Conservation (phyloP, 768 basidiomycete species). For the Russula griseocarnosa region DNA sequence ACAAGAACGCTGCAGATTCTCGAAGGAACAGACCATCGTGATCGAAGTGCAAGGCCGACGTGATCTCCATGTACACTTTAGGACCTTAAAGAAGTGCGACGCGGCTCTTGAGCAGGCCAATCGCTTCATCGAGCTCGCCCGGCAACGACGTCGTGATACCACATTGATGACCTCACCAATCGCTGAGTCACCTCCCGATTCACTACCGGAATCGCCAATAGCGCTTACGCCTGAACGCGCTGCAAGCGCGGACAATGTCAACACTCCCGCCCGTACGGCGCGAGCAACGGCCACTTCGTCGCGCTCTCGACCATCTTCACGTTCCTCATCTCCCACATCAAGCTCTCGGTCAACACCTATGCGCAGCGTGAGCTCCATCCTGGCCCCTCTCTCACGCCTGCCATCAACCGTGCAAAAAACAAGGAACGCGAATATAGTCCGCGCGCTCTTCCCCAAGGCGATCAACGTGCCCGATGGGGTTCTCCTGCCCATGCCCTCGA, state of each 20-base stretch:
- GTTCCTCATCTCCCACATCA: slow-evolving; percentile 3
- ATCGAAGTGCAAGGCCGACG: slow-evolving; percentile 22
- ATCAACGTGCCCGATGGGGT: slow-evolving; percentile 45
- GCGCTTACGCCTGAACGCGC: background rate
- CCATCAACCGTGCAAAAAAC: slow-evolving; percentile 35
- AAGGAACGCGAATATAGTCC: slow-evolving; percentile 35
- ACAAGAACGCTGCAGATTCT: slow-evolving; percentile 5
- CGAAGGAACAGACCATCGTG: slow-evolving; percentile 10
- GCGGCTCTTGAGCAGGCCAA: slow-evolving; percentile 12
- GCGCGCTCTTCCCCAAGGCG: slow-evolving; percentile 41
- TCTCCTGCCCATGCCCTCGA: slow-evolving; percentile 35
- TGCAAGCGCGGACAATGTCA: background rate
- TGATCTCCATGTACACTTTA: slow-evolving; percentile 20
- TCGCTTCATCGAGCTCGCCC: slow-evolving; percentile 10
- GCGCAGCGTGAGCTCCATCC: slow-evolving; percentile 37
- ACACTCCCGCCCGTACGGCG: background rate
- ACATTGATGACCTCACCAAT: slow-evolving; percentile 3
- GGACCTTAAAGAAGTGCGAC: slow-evolving; percentile 6
- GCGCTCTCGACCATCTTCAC: background rate
- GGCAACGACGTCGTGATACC: slow-evolving; percentile 3
- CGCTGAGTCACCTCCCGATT: background rate
- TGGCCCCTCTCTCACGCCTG: slow-evolving; percentile 45
- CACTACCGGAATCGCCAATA: background rate
- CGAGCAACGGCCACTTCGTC: background rate
- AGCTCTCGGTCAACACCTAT: slow-evolving; percentile 7